These are phyloP conservation scores for Priceomyces fermenticarens DNA, from an alignment of 805 yeast species.

Conservation along the genomic window DNA sequence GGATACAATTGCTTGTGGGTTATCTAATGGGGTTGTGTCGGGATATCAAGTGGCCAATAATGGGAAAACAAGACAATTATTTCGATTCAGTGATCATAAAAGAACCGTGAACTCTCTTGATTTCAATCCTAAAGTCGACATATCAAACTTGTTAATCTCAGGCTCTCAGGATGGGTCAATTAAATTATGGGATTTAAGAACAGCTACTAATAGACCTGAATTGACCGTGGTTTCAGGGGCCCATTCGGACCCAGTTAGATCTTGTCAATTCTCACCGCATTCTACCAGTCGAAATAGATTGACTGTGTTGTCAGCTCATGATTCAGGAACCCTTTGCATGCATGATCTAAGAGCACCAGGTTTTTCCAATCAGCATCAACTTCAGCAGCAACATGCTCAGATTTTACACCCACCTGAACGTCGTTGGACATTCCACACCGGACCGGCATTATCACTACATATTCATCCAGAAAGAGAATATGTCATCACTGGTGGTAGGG, in stretches of 20 bases:
- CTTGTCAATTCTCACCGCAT: slow-evolving; percentile 52
- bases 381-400: slow-evolving; percentile 5
- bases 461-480: slow-evolving; percentile 86
- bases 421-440: slow-evolving; percentile 82
- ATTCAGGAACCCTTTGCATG: slow-evolving; percentile 80
- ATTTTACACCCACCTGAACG: slow-evolving; percentile 55
- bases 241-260: slow-evolving; percentile 67
- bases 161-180: slow-evolving; percentile 83
- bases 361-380: slow-evolving; percentile 5
- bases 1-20: slow-evolving; percentile 38
- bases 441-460: slow-evolving; percentile 83
- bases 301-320: slow-evolving; percentile 74
- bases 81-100: slow-evolving; percentile 37
- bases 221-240: slow-evolving; percentile 47
- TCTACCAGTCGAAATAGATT: slow-evolving; percentile 43
- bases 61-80: slow-evolving; percentile 29
- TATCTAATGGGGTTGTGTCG: slow-evolving; percentile 33
- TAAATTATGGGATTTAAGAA: slow-evolving; percentile 70
- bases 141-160: slow-evolving; percentile 27
- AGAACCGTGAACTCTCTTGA: slow-evolving; percentile 42
- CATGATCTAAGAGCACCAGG: slow-evolving; percentile 67
- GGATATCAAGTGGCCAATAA: slow-evolving; percentile 28
- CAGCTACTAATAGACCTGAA: slow-evolving; percentile 44
- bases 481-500: slow-evolving; percentile 90
- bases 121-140: slow-evolving; percentile 14